A percentile compares a stretch with the other conserved stretches of the same genome.
Evolutionary conservation across 495 filamentous ascomycete genomes (phyloP).

Genomic region (Annulohypoxylon moriforme): DNA sequence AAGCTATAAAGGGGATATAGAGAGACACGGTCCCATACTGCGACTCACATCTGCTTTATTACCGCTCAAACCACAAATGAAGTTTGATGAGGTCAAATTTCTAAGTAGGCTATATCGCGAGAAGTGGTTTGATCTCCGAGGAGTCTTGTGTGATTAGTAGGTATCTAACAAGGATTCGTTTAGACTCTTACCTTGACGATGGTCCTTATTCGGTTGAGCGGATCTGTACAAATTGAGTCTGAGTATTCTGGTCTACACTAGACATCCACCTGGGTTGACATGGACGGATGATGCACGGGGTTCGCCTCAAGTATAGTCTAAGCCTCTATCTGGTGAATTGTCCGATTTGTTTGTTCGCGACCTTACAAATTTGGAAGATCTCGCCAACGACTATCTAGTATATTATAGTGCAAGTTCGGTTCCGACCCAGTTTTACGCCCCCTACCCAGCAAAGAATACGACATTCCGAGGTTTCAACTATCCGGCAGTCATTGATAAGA

Average conservation of each 20-base stretch:
- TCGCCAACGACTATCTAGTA: neutral
- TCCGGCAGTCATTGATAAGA: neutral
- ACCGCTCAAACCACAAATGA: too few relatives aligned
- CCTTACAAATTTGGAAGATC: constrained; percentile 2
- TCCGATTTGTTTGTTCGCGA: neutral
- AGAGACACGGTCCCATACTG: too few relatives aligned
- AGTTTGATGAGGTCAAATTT: too few relatives aligned
- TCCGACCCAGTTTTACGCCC: neutral
- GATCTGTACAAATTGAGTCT: neutral
- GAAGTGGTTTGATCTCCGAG: too few relatives aligned
- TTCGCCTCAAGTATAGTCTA: neutral
- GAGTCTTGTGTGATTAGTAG: too few relatives aligned
- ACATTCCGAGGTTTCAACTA: neutral
- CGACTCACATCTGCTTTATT: too few relatives aligned
- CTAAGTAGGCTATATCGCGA: too few relatives aligned
- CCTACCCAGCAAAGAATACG: neutral
- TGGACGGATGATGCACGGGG: too few relatives aligned
- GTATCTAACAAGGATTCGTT: too few relatives aligned
- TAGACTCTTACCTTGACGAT: too few relatives aligned
- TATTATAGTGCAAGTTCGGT: neutral
- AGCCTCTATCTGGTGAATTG: neutral
- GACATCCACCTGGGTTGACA: too few relatives aligned
- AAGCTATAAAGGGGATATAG: too few relatives aligned
- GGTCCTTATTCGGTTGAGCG: neutral
- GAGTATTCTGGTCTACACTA: neutral